A percentile compares a stretch with the other conserved stretches of the same genome.
Evolutionary conservation across 208 protist genomes (phyloP).

Genomic region (Naegleria fowleri): DNA sequence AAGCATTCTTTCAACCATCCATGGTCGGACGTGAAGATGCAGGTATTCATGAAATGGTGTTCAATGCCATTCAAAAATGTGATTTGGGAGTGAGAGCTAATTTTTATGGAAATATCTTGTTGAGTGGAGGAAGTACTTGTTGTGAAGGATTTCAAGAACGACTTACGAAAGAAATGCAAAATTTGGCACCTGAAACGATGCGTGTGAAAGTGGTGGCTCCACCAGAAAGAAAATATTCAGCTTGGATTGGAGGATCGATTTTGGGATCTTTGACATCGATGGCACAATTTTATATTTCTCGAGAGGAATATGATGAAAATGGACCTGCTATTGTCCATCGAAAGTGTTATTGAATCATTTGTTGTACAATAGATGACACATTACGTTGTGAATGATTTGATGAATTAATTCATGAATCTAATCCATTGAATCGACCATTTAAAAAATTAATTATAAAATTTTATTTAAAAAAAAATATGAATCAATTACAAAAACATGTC

Average conservation of each 20-base stretch:
- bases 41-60: not conserved
- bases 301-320: slow-evolving; percentile 81
- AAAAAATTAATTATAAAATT: too few species aligned
- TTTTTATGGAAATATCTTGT: slow-evolving; percentile 88
- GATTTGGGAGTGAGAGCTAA: slow-evolving; percentile 78
- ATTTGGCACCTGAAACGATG: slow-evolving; percentile 72
- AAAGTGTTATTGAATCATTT: not conserved
- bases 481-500: too few species aligned
- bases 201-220: slow-evolving; percentile 92
- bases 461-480: too few species aligned
- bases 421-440: too few species aligned
- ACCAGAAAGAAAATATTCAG: slow-evolving; percentile 89
- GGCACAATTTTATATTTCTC: slow-evolving; percentile 76
- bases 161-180: slow-evolving; percentile 86
- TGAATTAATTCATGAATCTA: too few species aligned
- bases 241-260: slow-evolving; percentile 95
- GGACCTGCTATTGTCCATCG: slow-evolving; percentile 67
- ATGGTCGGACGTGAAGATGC: not conserved
- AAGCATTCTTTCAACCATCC: slow-evolving; percentile 89
- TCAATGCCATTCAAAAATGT: slow-evolving; percentile 68
- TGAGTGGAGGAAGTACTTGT: slow-evolving; percentile 90
- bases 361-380: too few species aligned
- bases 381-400: too few species aligned
- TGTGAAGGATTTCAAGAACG: slow-evolving; percentile 91
- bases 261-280: slow-evolving; percentile 73